These are phyloP conservation scores for Ceratocystis eucalypticola DNA, from an alignment of 2,329 filamentous ascomycete species.

Conservation along the genomic window DNA sequence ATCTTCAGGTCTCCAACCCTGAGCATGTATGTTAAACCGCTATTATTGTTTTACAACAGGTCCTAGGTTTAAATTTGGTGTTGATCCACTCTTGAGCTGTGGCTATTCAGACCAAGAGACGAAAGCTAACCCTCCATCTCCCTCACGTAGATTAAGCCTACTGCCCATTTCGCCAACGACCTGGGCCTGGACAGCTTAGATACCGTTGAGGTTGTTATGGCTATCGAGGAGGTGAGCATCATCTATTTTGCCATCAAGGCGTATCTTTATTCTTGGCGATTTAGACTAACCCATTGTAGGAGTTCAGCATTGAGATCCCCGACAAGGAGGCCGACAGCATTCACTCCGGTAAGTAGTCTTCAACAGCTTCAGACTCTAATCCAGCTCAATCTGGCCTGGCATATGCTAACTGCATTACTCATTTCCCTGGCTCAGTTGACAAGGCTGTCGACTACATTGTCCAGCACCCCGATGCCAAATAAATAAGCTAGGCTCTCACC, in stretches of 20 bases:
- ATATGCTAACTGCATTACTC: neutral
- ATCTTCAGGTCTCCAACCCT: slow-evolving; percentile 50
- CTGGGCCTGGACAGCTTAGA: slow-evolving; percentile 94
- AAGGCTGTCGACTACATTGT: slow-evolving; percentile 92
- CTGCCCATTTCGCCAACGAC: slow-evolving; percentile 91
- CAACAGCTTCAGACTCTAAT: neutral
- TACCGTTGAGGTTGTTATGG: slow-evolving; percentile 99
- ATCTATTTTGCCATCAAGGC: neutral
- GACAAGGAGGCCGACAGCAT: slow-evolving; percentile 93
- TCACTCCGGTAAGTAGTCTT: slow-evolving; percentile 62
- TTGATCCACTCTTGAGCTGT: neutral
- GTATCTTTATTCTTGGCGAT: neutral
- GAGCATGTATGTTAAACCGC: slow-evolving; percentile 39
- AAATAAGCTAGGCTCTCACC: slow-evolving; percentile 22
- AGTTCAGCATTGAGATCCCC: slow-evolving; percentile 86
- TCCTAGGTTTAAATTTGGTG: too few relatives aligned
- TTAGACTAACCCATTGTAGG: slow-evolving; percentile 24
- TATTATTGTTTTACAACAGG: neutral
- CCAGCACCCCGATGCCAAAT: slow-evolving; percentile 79
- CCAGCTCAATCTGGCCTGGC: neutral
- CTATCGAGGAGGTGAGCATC: slow-evolving; percentile 74
- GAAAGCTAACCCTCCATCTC: neutral
- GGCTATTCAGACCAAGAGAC: neutral
- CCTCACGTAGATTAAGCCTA: slow-evolving; percentile 55
- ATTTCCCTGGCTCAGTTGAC: slow-evolving; percentile 47